Conservation (phyloP, 2,329 filamentous ascomycete species). For the Mollisiaceae sp. region DNA sequence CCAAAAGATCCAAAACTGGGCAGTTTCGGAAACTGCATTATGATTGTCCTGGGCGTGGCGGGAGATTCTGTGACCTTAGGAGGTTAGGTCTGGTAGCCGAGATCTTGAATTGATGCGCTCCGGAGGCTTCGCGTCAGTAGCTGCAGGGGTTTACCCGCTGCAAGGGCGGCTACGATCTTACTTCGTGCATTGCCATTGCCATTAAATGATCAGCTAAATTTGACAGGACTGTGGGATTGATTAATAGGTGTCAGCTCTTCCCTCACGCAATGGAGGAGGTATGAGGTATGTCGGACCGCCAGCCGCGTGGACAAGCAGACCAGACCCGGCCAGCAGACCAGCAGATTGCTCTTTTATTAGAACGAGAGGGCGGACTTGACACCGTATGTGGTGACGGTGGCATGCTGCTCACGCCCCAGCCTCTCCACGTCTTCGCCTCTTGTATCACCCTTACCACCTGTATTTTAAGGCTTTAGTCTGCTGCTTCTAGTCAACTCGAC, state of each 20-base stretch:
- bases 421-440: too few relatives aligned
- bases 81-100: neutral
- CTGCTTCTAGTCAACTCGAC: neutral
- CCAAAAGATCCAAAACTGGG: neutral
- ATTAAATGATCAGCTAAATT: neutral
- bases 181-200: too few relatives aligned
- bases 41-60: neutral
- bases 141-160: neutral
- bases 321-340: neutral
- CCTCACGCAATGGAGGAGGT: neutral
- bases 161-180: neutral
- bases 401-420: too few relatives aligned
- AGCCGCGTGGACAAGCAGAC: neutral
- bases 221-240: neutral
- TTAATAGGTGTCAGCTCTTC: neutral
- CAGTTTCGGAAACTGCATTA: neutral
- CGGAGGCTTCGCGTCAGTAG: neutral
- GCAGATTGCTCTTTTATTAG: neutral
- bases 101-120: neutral
- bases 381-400: neutral
- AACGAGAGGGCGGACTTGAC: neutral
- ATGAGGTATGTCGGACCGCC: too few relatives aligned
- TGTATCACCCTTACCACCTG: neutral
- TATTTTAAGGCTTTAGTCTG: slow-evolving; percentile 4
- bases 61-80: neutral